These are phyloP conservation scores for Scheffersomyces ergatensis DNA, from an alignment of 805 yeast genomes.

Conservation along the genomic window DNA sequence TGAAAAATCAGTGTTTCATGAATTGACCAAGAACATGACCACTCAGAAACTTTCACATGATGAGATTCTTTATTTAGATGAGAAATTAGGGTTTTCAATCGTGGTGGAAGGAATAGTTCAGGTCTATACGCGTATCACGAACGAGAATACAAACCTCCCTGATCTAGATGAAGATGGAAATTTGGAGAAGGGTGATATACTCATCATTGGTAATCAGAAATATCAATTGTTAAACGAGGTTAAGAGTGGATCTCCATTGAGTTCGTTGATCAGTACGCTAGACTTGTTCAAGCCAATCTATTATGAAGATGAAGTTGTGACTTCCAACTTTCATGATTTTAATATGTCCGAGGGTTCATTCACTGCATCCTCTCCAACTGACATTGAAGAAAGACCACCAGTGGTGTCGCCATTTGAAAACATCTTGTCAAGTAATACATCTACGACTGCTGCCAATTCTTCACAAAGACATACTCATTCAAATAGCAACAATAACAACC, in stretches of 20 bases:
- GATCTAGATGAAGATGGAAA: conserved; percentile 21
- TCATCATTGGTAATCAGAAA: conserved; percentile 52
- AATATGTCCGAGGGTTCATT: background rate
- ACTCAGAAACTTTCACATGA: conserved; percentile 79
- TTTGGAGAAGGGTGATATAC: conserved; percentile 36
- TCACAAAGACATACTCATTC: background rate
- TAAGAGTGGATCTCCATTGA: conserved; percentile 78
- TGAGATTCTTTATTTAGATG: conserved; percentile 72
- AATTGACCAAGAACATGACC: conserved; percentile 85
- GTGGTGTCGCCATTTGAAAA: conserved; percentile 5
- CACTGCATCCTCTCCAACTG: background rate
- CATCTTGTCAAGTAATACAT: background rate
- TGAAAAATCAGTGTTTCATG: conserved; percentile 88
- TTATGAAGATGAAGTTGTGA: background rate
- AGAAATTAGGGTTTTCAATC: conserved; percentile 79
- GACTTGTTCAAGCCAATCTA: conserved; percentile 52
- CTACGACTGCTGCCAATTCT: background rate
- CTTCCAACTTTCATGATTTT: background rate
- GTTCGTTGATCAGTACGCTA: conserved; percentile 77
- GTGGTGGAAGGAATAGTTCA: conserved; percentile 91
- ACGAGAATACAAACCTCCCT: conserved; percentile 6
- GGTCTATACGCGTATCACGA: conserved; percentile 57
- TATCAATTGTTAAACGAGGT: conserved; percentile 79
- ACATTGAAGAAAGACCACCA: conserved; percentile 1
- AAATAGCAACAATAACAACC: too few relatives aligned